Conservation (phyloP, 495 filamentous ascomycete genomes). For the Hyphodiscus hymeniophilus region DNA sequence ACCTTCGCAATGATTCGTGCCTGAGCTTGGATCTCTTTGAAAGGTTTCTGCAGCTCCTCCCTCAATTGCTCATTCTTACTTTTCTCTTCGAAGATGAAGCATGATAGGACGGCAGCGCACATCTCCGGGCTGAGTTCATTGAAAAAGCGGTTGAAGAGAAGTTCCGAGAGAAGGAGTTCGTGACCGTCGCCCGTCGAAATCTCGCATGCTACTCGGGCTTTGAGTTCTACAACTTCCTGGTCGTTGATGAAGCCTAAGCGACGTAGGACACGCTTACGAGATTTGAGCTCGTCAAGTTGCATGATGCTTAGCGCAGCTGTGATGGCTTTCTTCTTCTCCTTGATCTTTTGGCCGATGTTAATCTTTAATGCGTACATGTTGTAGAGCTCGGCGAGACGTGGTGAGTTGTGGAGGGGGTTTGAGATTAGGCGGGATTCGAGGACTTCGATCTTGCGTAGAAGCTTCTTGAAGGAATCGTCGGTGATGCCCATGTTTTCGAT, state of each 20-base stretch:
- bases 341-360: conserved; percentile 66
- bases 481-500: conserved; percentile 91
- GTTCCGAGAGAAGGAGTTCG: conserved; percentile 82
- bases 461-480: conserved; percentile 86
- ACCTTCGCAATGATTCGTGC: conserved; percentile 85
- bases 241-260: conserved; percentile 96
- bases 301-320: conserved; percentile 71
- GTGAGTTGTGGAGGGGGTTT: conserved; percentile 85
- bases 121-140: conserved; percentile 87
- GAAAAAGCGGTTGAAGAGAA: conserved; percentile 96
- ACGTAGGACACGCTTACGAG: conserved; percentile 89
- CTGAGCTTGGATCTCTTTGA: conserved; percentile 73
- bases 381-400: conserved; percentile 71
- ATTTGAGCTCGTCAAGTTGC: conserved; percentile 93
- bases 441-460: conserved; percentile 92
- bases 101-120: conserved; percentile 74
- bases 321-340: conserved; percentile 79
- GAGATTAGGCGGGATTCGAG: conserved; percentile 83
- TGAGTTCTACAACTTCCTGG: conserved; percentile 85
- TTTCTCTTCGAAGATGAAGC: conserved; percentile 97
- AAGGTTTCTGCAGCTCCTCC: conserved; percentile 80
- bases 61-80: conserved; percentile 61
- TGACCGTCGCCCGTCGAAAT: conserved; percentile 73
- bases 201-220: conserved; percentile 93
- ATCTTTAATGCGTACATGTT: conserved; percentile 77